A percentile compares a stretch with the other conserved stretches of the same genome.
These are phyloP conservation scores for Coemansia sp. DNA, from an alignment of 192 early-diverging fungal genomes.

Conservation along the genomic window DNA sequence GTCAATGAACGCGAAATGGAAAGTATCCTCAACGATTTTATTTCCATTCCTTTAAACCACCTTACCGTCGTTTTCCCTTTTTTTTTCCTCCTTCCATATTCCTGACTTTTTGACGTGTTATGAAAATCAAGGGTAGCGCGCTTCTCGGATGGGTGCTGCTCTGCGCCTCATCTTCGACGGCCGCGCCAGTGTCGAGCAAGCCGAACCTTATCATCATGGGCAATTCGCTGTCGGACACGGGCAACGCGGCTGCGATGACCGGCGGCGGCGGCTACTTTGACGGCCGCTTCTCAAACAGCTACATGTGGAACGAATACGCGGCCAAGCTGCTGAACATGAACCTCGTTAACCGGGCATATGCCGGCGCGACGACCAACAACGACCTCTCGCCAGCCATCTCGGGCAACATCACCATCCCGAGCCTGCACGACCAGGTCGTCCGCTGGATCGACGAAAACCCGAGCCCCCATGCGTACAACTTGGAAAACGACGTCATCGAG, in stretches of 20 bases:
- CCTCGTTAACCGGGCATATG: conserved; percentile 32
- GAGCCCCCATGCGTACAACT: conserved; percentile 26
- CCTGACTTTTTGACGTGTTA: too few species aligned
- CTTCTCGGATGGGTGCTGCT: conserved; percentile 19
- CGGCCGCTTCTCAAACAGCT: conserved; percentile 42
- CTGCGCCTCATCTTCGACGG: conserved; percentile 15
- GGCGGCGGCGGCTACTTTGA: conserved; percentile 21
- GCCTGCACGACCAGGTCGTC: conserved; percentile 42
- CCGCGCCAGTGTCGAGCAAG: conserved; percentile 19
- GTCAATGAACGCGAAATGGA: too few species aligned
- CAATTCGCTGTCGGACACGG: conserved; percentile 41
- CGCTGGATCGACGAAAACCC: conserved; percentile 21
- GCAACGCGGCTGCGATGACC: conserved; percentile 17
- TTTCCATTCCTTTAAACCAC: neutral
- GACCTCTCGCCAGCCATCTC: conserved; percentile 23
- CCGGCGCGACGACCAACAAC: conserved; percentile 48
- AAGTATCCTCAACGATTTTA: too few species aligned
- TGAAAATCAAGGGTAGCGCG: conserved; percentile 13
- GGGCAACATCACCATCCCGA: conserved; percentile 31
- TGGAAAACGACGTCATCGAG: conserved; percentile 38
- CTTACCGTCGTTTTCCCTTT: neutral
- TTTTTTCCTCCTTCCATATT: too few species aligned
- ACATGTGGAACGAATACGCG: conserved; percentile 47
- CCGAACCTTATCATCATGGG: conserved; percentile 49
- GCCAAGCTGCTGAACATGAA: conserved; percentile 40